Base-by-base conservation (phyloP, 352 stramenopile species). In the Phytophthora europaea region DNA sequence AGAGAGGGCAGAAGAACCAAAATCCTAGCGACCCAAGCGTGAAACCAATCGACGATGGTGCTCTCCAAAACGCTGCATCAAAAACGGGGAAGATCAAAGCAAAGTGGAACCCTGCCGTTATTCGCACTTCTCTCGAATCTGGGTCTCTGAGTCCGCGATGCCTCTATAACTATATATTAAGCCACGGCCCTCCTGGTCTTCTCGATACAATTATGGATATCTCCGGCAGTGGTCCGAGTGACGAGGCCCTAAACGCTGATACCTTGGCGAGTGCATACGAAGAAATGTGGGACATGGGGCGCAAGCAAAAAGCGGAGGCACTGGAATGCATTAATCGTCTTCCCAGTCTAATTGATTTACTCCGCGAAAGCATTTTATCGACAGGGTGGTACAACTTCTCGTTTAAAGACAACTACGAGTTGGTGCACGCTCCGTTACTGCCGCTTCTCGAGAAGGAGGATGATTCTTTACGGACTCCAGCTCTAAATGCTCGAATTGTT, bases 281-380 rank as follows among this genome's bases (percentile, higher is more conserved):
- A 51, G 78, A 92, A 34, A 87, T 93, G 74, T 94, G 84, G 83
- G 78, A 92, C 66, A 67, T 83, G 22, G 79, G 78, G 12, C 79
- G 76, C 40, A 85, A 84, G 60, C 65, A 90, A 63, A 88, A 94
- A 45, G 76, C 72, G 26, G 82, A 92, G n/a, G 87, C 86, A 16
- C 72, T 93, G 47, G 85, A 96, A 56, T 94, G 87, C 47, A 85
- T 93, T 48, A 81, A 83, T 58, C 79, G 80, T 15, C 63, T 96
- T 26, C 83, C 87, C 13, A 70, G 55, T 51, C 58, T 94, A 36
- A 58, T 90, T 65, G 85, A 92, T 64, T 70, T 92, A 56, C 68
- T 97, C 7, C 82, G 85, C 15, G 79, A 92, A 55, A 96, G 89
- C 48, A 80, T 94, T 26, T 66, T 94, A 23, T 83, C 81, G n/a